These are phyloP conservation scores for Penicillium sp. DNA, from an alignment of 2,329 filamentous ascomycete genomes.

Conservation along the genomic window DNA sequence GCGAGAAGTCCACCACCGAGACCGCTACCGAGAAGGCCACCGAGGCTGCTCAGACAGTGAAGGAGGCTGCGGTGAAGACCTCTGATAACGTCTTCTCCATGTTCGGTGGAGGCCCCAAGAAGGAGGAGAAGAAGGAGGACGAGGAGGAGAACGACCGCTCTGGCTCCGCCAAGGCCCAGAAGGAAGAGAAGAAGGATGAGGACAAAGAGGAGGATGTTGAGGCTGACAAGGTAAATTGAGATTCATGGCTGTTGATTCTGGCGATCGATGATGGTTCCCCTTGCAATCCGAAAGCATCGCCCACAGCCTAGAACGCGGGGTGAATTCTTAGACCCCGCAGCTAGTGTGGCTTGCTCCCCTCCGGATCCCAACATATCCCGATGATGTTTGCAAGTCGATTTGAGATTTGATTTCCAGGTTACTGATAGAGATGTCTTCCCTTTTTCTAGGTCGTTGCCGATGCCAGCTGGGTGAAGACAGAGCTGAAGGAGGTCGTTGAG, in stretches of 20 bases:
- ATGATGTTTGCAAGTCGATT: neutral
- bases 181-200: conserved; percentile 56
- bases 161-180: conserved; percentile 78
- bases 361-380: conserved; percentile 1
- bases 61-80: conserved; percentile 38
- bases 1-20: conserved; percentile 27
- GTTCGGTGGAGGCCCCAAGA: conserved; percentile 97
- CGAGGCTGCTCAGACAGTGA: conserved; percentile 34
- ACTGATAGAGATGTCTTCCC: neutral
- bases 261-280: neutral
- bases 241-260: conserved; percentile 2
- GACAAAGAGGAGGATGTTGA: conserved; percentile 47
- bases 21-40: conserved; percentile 33
- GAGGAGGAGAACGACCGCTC: conserved; percentile 81
- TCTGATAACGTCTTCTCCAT: conserved; percentile 77
- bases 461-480: conserved; percentile 72
- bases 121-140: conserved; percentile 82
- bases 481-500: conserved; percentile 93
- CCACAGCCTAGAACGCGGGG: neutral
- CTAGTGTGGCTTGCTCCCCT: conserved; percentile 1
- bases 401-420: neutral
- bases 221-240: conserved; percentile 43
- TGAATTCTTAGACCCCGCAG: conserved; percentile 1
- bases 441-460: conserved; percentile 55
- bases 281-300: neutral